Conservation (phyloP, 345 rosid genomes). For the Gossypioides kirkii region DNA sequence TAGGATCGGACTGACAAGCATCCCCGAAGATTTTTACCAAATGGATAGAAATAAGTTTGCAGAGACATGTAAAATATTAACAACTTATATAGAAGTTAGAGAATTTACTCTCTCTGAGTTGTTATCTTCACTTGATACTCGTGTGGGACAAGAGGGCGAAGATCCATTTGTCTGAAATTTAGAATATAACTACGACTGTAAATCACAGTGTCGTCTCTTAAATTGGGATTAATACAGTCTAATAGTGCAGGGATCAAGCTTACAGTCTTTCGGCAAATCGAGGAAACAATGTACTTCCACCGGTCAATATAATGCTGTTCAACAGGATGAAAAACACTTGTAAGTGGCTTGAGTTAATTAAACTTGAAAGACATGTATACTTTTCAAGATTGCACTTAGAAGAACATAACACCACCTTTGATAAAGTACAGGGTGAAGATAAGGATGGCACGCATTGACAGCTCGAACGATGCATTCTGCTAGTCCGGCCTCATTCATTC, state of each 20-base stretch:
- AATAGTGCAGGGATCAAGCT: conserved; percentile 22
- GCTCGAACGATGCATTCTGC: conserved; percentile 95
- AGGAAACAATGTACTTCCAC: conserved; percentile 89
- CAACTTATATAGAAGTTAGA: conserved; percentile 4
- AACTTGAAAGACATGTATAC: background rate
- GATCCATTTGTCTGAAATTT: conserved; percentile 67
- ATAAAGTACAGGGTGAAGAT: conserved; percentile 81
- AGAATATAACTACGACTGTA: conserved; percentile 4
- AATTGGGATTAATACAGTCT: background rate
- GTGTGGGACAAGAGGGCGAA: conserved; percentile 90
- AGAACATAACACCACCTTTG: conserved; percentile 51
- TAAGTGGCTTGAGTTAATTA: conserved; percentile 3
- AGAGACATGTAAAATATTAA: conserved; percentile 11
- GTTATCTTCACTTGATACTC: conserved; percentile 70
- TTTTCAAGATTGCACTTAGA: background rate
- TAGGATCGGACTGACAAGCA: conserved; percentile 62
- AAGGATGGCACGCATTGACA: conserved; percentile 72
- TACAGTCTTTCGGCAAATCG: conserved; percentile 79
- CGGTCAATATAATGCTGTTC: conserved; percentile 80
- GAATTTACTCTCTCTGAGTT: conserved; percentile 72
- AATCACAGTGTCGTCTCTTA: background rate
- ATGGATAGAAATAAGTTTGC: background rate
- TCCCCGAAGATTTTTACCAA: conserved; percentile 11
- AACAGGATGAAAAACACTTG: conserved; percentile 14
- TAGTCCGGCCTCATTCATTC: conserved; percentile 95